A percentile compares a stretch with the other conserved stretches of the same genome.
Evolutionary conservation across 202 grass and related monocot species (phyloP).

Genomic region (Hordeum pubiflorum): DNA sequence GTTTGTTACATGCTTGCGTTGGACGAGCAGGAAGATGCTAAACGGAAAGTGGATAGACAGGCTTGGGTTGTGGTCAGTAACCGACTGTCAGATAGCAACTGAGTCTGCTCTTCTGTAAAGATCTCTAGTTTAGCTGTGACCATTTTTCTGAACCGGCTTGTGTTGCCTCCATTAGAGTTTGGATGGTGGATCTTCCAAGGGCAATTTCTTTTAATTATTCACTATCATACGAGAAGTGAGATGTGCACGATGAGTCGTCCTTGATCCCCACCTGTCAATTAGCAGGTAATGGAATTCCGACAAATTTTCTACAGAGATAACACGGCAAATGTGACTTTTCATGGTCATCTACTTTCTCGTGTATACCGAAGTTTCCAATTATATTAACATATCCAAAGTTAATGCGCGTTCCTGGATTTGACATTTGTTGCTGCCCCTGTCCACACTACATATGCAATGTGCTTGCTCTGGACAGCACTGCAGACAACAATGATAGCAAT

Average conservation of each 20-base stretch:
- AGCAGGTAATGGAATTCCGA: constrained; percentile 1
- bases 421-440: constrained; percentile 23
- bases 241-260: constrained; percentile 32
- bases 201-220: background rate
- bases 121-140: constrained; percentile 12
- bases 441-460: constrained; percentile 10
- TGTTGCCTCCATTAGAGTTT: constrained; percentile 4
- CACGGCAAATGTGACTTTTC: background rate
- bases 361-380: background rate
- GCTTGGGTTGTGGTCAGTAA: constrained; percentile 30
- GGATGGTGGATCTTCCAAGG: background rate
- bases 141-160: constrained; percentile 24
- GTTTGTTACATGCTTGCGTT: constrained; percentile 32
- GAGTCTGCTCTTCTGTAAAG: constrained; percentile 27
- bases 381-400: background rate
- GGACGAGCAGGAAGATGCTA: constrained; percentile 33
- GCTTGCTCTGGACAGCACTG: background rate
- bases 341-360: constrained; percentile 14
- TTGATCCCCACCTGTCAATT: background rate
- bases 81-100: constrained; percentile 24
- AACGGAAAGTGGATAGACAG: constrained; percentile 22
- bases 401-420: background rate
- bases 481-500: constrained; percentile 27
- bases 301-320: constrained; percentile 5
- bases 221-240: background rate